phyloP scores from a whole-genome alignment of 2,329 filamentous ascomycete genomes.

The Nakataea oryzae region DNA sequence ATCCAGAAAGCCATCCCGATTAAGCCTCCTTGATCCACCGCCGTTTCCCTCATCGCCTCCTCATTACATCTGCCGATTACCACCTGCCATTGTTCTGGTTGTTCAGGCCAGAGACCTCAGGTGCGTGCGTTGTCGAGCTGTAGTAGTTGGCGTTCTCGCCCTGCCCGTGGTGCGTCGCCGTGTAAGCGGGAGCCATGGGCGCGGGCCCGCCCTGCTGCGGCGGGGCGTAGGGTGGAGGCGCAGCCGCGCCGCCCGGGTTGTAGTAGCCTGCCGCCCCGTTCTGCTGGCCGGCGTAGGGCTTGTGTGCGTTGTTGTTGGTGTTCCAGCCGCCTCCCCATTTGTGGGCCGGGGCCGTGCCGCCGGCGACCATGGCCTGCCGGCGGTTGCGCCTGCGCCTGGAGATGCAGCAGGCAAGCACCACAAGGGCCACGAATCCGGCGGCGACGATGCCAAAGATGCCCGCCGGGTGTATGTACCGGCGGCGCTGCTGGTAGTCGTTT shows the following conservation, averaged over 20 bases:
- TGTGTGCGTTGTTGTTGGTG: not conserved
- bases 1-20: not conserved
- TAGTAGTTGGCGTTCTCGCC: not conserved
- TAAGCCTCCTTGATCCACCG: too few species aligned
- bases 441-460: not conserved
- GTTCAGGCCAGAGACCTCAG: not conserved
- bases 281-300: not conserved
- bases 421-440: not conserved
- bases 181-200: not conserved
- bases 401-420: not conserved
- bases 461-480: not conserved
- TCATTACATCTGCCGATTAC: not conserved
- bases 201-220: too few species aligned
- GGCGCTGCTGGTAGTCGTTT: not conserved
- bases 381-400: not conserved
- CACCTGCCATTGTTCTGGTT: not conserved
- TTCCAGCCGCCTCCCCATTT: constrained; percentile 2
- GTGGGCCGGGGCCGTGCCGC: not conserved
- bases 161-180: not conserved
- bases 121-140: not conserved
- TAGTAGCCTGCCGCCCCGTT: not conserved
- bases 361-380: not conserved
- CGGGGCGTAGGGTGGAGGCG: constrained; percentile 2
- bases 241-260: not conserved
- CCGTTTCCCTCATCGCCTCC: not conserved